phyloP scores from a whole-genome alignment of 768 basidiomycete genomes.

The Lentinus brumalis region DNA sequence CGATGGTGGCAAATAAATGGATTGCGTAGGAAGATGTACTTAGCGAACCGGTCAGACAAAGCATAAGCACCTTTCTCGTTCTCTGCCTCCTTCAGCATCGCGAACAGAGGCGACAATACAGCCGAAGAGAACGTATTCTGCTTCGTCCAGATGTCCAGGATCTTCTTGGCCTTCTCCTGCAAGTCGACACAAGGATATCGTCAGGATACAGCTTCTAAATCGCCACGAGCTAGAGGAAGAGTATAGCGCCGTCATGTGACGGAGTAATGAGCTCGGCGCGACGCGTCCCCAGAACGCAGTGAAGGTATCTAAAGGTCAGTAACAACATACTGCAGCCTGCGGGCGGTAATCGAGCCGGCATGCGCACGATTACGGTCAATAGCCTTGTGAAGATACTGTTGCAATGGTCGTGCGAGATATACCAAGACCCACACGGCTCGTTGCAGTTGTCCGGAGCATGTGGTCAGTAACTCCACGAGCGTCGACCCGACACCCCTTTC shows the following conservation, averaged over 20 bases:
- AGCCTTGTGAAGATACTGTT: no score
- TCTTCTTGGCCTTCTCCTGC: conserved; percentile 96
- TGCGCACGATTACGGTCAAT: background rate
- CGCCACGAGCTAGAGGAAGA: conserved; percentile 27
- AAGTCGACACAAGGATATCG: conserved; percentile 33
- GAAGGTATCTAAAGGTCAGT: background rate
- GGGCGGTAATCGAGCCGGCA: no score
- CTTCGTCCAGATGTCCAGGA: conserved; percentile 97
- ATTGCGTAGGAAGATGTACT: conserved; percentile 77
- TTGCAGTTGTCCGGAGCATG: no score
- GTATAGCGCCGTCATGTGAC: conserved; percentile 27
- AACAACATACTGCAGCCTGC: background rate
- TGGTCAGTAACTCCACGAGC: no score
- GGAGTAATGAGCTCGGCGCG: conserved; percentile 2
- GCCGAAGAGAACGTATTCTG: conserved; percentile 82
- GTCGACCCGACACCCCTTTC: no score
- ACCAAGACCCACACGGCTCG: no score
- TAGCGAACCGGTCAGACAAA: conserved; percentile 69
- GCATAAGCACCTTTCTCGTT: conserved; percentile 84
- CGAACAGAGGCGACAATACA: conserved; percentile 72
- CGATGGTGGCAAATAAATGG: conserved; percentile 53
- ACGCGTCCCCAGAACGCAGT: background rate
- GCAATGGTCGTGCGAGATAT: no score
- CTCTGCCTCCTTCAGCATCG: conserved; percentile 61
- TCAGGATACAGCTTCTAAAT: conserved; percentile 41